These are phyloP conservation scores for Aspergillus indologenus DNA, from an alignment of 495 filamentous ascomycete genomes.

Conservation along the genomic window DNA sequence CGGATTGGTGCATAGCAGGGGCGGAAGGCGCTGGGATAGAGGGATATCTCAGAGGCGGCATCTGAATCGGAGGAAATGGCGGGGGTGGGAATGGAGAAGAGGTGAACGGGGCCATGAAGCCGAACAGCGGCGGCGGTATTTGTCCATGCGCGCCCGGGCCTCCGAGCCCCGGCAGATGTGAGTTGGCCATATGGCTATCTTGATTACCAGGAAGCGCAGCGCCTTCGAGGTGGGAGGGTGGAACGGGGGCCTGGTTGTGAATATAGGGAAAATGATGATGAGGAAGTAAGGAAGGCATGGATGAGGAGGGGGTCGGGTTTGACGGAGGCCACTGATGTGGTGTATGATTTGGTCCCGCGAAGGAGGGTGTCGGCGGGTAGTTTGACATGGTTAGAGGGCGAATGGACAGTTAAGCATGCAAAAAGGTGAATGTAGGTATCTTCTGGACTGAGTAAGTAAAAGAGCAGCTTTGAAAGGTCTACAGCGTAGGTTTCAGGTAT, in stretches of 20 bases:
- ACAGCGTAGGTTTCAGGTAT: conserved; percentile 11
- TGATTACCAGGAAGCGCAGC: conserved; percentile 18
- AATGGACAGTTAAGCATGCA: neutral
- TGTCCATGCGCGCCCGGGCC: conserved; percentile 18
- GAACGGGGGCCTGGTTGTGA: conserved; percentile 14
- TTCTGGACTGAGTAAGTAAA: conserved; percentile 4
- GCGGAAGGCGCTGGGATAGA: conserved; percentile 24
- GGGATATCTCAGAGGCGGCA: conserved; percentile 25
- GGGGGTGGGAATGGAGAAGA: conserved; percentile 26
- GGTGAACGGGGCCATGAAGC: conserved; percentile 29
- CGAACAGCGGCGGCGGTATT: conserved; percentile 33
- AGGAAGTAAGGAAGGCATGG: conserved; percentile 23
- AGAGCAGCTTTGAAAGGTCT: neutral
- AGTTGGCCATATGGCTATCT: conserved; percentile 28
- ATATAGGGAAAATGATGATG: conserved; percentile 22
- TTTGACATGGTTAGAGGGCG: conserved; percentile 47
- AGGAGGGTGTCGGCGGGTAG: conserved; percentile 52
- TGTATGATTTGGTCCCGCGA: conserved; percentile 40
- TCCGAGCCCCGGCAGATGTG: conserved; percentile 26
- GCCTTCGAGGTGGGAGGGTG: conserved; percentile 6
- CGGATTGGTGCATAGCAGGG: conserved; percentile 10
- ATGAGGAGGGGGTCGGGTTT: conserved; percentile 18
- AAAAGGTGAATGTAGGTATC: neutral
- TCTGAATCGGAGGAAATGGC: conserved; percentile 26
- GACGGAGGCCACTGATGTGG: conserved; percentile 32